Conservation (phyloP, 306 rosid species). For the Echinosophora koreensis region DNA sequence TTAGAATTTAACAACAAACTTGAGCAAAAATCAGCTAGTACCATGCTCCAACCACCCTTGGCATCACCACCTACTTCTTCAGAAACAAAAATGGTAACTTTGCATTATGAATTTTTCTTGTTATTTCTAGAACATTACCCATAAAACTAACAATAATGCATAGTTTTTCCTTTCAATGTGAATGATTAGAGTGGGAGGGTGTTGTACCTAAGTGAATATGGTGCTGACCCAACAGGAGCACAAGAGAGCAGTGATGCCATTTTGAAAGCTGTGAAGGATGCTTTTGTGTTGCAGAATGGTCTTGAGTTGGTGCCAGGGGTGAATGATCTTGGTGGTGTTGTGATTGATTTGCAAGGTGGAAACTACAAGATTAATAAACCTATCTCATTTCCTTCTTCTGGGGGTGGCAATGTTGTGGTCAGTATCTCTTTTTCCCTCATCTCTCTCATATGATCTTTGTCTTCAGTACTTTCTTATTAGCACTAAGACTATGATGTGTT, state of each 20-base stretch:
- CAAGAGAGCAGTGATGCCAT: conserved; percentile 64
- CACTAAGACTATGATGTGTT: no score
- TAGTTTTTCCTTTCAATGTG: conserved; percentile 1
- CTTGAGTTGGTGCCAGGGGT: conserved; percentile 61
- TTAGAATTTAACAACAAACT: conserved; percentile 43
- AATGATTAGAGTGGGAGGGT: conserved; percentile 53
- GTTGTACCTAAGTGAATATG: conserved; percentile 61
- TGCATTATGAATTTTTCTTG: background rate
- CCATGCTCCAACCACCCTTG: no score
- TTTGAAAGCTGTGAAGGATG: conserved; percentile 57
- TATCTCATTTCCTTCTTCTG: conserved; percentile 59
- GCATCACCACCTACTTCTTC: no score
- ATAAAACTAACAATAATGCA: background rate
- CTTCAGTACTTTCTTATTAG: background rate
- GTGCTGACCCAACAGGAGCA: conserved; percentile 72
- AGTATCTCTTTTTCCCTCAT: conserved; percentile 31
- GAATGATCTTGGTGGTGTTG: conserved; percentile 66
- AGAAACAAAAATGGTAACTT: conserved; percentile 45
- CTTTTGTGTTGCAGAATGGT: conserved; percentile 49
- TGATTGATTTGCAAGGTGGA: conserved; percentile 77
- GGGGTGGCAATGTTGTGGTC: conserved; percentile 72
- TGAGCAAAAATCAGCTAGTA: conserved; percentile 1
- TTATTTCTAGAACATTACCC: background rate
- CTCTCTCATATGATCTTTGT: background rate
- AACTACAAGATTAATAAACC: conserved; percentile 65